These are phyloP conservation scores for Lolium rigidum DNA, from an alignment of 176 grass and related monocot species.

Conservation along the genomic window DNA sequence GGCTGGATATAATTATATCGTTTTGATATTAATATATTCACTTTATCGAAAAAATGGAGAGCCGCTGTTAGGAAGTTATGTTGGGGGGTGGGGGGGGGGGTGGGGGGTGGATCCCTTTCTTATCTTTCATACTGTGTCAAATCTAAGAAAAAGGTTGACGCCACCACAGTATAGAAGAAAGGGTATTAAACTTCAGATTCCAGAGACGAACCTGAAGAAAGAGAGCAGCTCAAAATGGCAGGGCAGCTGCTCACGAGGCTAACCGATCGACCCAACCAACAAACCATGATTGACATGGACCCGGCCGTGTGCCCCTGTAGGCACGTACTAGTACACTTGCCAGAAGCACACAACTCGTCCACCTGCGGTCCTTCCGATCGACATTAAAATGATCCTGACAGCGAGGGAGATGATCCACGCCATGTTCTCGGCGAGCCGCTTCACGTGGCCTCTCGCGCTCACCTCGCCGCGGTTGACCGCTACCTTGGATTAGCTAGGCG, in stretches of 20 bases:
- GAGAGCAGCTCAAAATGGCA: background rate
- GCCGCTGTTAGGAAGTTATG: no score
- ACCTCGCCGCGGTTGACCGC: slow-evolving; percentile 30
- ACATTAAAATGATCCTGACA: slow-evolving; percentile 45
- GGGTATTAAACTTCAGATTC: background rate
- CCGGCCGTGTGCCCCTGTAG: background rate
- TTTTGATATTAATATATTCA: no score
- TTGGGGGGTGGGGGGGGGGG: no score
- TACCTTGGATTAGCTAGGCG: slow-evolving; percentile 2
- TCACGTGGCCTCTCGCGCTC: slow-evolving; percentile 43
- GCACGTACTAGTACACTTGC: background rate
- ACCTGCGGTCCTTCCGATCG: background rate
- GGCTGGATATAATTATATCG: no score
- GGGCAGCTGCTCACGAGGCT: background rate
- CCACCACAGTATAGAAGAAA: background rate
- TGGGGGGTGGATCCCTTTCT: no score
- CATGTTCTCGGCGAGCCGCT: slow-evolving; percentile 37
- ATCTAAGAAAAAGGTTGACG: background rate
- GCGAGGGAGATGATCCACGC: background rate
- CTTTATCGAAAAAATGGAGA: no score
- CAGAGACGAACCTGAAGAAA: background rate
- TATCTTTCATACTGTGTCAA: no score
- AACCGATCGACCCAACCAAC: background rate
- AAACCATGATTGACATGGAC: slow-evolving; percentile 48
- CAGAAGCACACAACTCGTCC: no score